These are phyloP conservation scores for Sporothrix sp. DNA, from an alignment of 2,329 filamentous ascomycete species.

Conservation along the genomic window DNA sequence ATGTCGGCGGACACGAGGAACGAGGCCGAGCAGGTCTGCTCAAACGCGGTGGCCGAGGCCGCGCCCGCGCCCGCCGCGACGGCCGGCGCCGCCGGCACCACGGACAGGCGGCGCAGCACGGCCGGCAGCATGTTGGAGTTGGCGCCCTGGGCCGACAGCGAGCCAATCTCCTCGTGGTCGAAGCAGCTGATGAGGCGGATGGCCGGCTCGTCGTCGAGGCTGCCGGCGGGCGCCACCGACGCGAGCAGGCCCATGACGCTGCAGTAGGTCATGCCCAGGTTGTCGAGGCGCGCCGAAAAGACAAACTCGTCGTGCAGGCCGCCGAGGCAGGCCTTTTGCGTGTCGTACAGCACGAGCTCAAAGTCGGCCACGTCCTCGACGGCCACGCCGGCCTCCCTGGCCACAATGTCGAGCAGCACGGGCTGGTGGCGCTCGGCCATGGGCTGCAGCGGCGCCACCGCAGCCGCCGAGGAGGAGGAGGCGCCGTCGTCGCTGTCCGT, in stretches of 20 bases:
- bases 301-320: constrained; percentile 90
- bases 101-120: constrained; percentile 76
- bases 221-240: constrained; percentile 54
- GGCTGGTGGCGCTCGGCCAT: constrained; percentile 81
- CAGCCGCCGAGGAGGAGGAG: neutral
- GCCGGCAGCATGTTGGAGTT: constrained; percentile 85
- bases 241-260: constrained; percentile 75
- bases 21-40: constrained; percentile 82
- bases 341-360: constrained; percentile 94
- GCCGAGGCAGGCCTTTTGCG: constrained; percentile 80
- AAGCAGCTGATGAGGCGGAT: constrained; percentile 93
- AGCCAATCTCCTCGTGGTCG: constrained; percentile 96
- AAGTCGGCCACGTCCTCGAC: constrained; percentile 77
- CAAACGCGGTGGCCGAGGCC: constrained; percentile 72
- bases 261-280: constrained; percentile 94
- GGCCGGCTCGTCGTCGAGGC: constrained; percentile 55
- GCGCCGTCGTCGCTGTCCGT: constrained; percentile 37
- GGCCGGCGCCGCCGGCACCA: constrained; percentile 49
- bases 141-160: constrained; percentile 82
- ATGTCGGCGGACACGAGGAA: constrained; percentile 96
- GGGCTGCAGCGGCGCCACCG: constrained; percentile 60
- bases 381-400: constrained; percentile 62
- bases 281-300: constrained; percentile 92
- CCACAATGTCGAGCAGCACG: constrained; percentile 75
- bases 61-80: constrained; percentile 39